A percentile compares a stretch with the other conserved stretches of the same genome.
Conservation (phyloP, 768 basidiomycete species). For the Mycena polygramma region DNA sequence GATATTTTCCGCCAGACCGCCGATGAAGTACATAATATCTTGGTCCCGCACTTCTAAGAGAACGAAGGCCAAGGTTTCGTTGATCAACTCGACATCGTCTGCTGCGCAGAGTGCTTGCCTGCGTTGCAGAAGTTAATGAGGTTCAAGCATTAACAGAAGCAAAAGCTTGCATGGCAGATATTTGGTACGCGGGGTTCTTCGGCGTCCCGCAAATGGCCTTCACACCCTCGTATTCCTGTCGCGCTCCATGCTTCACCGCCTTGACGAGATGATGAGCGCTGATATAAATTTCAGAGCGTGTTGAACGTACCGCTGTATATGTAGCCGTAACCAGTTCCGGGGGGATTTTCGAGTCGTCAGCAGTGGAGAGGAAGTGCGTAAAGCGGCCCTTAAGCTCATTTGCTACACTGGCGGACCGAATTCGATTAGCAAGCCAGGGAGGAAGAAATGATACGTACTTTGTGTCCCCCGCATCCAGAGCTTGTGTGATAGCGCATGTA, state of each 20-base stretch:
- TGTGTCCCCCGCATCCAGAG: constrained; percentile 60
- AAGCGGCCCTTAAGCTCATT: constrained; percentile 57
- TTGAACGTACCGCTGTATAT: constrained; percentile 28
- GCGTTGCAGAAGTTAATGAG: constrained; percentile 27
- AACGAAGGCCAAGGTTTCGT: constrained; percentile 63
- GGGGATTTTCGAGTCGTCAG: constrained; percentile 5
- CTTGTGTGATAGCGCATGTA: constrained; percentile 64
- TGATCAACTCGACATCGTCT: constrained; percentile 56
- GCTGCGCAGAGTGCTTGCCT: constrained; percentile 65
- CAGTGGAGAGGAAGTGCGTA: constrained; percentile 20
- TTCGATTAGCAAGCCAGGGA: constrained; percentile 1
- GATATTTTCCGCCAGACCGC: constrained; percentile 59
- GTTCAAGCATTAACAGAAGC: constrained; percentile 20
- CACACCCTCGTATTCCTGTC: constrained; percentile 30
- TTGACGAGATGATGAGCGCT: constrained; percentile 7
- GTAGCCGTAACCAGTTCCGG: constrained; percentile 18
- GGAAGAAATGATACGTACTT: constrained; percentile 41
- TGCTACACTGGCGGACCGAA: constrained; percentile 58
- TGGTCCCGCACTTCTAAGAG: constrained; percentile 50
- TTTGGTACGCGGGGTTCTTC: constrained; percentile 29
- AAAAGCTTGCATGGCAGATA: constrained; percentile 35
- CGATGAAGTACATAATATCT: constrained; percentile 61
- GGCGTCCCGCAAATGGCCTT: constrained; percentile 19
- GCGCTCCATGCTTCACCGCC: constrained; percentile 17
- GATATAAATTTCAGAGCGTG: constrained; percentile 5